Percentiles rank a stretch among this genome's conserved stretches.
Evolutionary conservation across 2,329 filamentous ascomycete genomes (phyloP).

Genomic region (Talaromyces sp.): DNA sequence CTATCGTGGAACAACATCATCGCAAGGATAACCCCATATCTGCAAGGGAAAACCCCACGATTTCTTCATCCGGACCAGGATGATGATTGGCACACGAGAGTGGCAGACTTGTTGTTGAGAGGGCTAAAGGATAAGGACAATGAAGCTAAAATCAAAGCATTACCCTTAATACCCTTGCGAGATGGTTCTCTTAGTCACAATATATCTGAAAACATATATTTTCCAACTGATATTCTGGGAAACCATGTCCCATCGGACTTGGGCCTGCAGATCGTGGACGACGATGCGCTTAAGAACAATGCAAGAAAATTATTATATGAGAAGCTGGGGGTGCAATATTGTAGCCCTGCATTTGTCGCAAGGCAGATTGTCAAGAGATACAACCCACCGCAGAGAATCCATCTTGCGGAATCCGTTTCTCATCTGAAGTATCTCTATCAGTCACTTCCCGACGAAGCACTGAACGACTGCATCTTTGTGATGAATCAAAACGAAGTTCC

Average conservation of each 20-base stretch:
- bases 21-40: neutral
- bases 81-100: neutral
- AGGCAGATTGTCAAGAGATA: neutral
- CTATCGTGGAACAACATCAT: neutral
- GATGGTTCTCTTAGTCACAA: neutral
- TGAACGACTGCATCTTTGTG: neutral
- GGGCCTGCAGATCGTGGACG: neutral
- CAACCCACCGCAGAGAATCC: neutral
- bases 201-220: neutral
- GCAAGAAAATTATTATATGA: neutral
- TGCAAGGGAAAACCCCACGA: neutral
- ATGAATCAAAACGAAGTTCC: neutral
- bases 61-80: neutral
- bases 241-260: neutral
- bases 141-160: neutral
- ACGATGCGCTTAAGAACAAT: neutral
- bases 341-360: neutral
- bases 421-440: constrained; percentile 8
- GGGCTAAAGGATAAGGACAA: neutral
- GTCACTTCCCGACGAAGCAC: neutral
- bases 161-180: neutral
- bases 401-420: neutral
- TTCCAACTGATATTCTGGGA: neutral
- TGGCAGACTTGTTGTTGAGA: neutral
- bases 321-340: neutral